phyloP scores from a whole-genome alignment of 73 alveolate genomes.

The Effrenium voratum region DNA sequence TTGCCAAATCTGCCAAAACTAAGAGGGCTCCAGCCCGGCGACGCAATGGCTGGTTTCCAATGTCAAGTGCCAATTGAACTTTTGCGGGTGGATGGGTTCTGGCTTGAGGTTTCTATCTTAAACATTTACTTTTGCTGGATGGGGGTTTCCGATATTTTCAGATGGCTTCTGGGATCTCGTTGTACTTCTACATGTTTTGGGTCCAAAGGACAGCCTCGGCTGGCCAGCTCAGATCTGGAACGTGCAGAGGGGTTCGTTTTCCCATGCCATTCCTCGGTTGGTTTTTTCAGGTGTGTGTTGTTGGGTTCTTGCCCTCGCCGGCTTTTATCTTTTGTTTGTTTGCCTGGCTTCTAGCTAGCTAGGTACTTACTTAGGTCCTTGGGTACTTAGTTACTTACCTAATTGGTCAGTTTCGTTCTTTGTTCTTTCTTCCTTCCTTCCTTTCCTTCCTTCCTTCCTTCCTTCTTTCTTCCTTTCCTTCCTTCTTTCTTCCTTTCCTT shows the following conservation, averaged over 20 bases:
- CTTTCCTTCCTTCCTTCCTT: too few relatives aligned
- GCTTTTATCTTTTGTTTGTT: neutral
- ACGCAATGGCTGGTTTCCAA: neutral
- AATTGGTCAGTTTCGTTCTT: too few relatives aligned
- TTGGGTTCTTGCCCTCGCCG: neutral
- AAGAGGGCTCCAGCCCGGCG: neutral
- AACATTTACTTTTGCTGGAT: neutral
- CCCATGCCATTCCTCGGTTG: neutral
- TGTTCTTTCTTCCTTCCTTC: too few relatives aligned
- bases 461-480: too few relatives aligned
- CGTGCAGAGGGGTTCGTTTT: neutral
- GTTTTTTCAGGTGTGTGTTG: neutral
- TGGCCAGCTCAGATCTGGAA: neutral
- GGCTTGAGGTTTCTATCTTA: neutral
- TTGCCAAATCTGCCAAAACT: neutral
- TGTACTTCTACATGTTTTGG: neutral
- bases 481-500: too few relatives aligned
- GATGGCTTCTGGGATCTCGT: neutral
- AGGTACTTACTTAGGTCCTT: too few relatives aligned
- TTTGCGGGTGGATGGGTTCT: neutral
- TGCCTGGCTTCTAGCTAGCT: too few relatives aligned
- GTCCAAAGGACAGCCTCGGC: neutral
- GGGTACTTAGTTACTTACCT: too few relatives aligned
- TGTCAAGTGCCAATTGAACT: neutral
- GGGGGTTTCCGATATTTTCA: too few relatives aligned